Evolutionary conservation across 805 yeast genomes (phyloP).

Genomic region (Suhomyces emberorum): DNA sequence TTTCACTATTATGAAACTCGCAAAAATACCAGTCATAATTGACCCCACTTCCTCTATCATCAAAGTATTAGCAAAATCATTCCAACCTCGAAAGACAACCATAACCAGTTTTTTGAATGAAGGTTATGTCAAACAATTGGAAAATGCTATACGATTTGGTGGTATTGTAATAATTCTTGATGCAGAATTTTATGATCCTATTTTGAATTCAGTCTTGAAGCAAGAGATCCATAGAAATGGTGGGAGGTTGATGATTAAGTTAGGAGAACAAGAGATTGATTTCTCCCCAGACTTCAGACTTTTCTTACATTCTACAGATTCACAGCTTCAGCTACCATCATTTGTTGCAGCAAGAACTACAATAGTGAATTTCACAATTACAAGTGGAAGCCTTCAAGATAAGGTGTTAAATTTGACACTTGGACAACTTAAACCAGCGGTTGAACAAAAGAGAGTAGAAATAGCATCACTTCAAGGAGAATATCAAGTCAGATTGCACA

Average conservation of each 20-base stretch:
- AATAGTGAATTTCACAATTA: constrained; percentile 68
- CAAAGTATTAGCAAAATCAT: constrained; percentile 33
- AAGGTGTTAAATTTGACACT: constrained; percentile 60
- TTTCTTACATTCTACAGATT: constrained; percentile 59
- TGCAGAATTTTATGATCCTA: constrained; percentile 78
- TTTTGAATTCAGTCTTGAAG: constrained; percentile 59
- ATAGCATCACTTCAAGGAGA: constrained; percentile 56
- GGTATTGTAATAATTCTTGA: constrained; percentile 69
- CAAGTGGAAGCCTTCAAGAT: constrained; percentile 61
- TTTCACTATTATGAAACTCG: constrained; percentile 46
- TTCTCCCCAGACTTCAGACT: constrained; percentile 61
- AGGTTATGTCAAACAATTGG: constrained; percentile 63
- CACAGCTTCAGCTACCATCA: constrained; percentile 43
- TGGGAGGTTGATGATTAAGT: constrained; percentile 57
- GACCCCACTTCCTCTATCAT: constrained; percentile 56
- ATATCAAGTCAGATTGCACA: constrained; percentile 50
- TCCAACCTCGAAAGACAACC: constrained; percentile 32
- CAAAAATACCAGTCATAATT: constrained; percentile 53
- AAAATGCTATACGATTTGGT: constrained; percentile 83
- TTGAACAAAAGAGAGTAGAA: constrained; percentile 55
- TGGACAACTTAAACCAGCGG: constrained; percentile 57
- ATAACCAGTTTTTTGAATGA: constrained; percentile 71
- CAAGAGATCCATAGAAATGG: constrained; percentile 63
- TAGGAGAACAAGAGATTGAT: constrained; percentile 67
- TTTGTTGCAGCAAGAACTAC: constrained; percentile 62